Base-by-base conservation (phyloP, 768 basidiomycete species). In the Sporobolomyces roseus region DNA sequence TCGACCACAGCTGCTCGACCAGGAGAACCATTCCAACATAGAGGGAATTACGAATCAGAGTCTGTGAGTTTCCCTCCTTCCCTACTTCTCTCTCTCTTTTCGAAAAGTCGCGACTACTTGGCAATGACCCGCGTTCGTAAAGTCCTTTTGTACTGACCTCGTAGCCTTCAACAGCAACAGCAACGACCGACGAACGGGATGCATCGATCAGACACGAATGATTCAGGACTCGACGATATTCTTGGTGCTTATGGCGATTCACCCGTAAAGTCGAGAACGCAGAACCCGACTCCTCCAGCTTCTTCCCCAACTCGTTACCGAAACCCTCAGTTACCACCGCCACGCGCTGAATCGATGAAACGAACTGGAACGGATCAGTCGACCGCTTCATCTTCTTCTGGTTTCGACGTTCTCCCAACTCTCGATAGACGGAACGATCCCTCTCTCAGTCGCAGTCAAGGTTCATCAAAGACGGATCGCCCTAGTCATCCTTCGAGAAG, bases 231-330 rank as follows among this genome's bases (percentile, higher is more conserved):
- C 43, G 69, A 70, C 50, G 64, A 62, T 30, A 65, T 70, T 54
- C 27, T 41, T 48, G 60, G 54, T 5, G 64, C 69, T 19, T 70
- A 70, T 63, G 69, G 64, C 46, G 69, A 70, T 43, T 61, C 58
- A 29, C 68, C 68, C 33, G 55, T 46, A 12, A 69, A 69, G 58
- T 25, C 68, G 25, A 49, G 68, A 33, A 36, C 23, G 45, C 55
- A 25, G 16, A 32, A 32, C 4, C 41, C 56, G 12, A 45, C 58
- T 19, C 45, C 45, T 21, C 45, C 45, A 12, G 27, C 43, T 13
- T 30, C 58, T 7, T 46, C 58, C 25, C 43, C 43, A 14, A 45
- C 35, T 17, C 7, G 58, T 12, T 35, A 30, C 10, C 6, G 46
- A 21, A 45, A 29, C 29, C 41, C 56, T 41, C 17, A 9, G 43